A percentile compares a stretch with the other conserved stretches of the same genome.
These are phyloP conservation scores for Aurantiochytrium sp. DNA, from an alignment of 108 stramenopile genomes.

Conservation along the genomic window DNA sequence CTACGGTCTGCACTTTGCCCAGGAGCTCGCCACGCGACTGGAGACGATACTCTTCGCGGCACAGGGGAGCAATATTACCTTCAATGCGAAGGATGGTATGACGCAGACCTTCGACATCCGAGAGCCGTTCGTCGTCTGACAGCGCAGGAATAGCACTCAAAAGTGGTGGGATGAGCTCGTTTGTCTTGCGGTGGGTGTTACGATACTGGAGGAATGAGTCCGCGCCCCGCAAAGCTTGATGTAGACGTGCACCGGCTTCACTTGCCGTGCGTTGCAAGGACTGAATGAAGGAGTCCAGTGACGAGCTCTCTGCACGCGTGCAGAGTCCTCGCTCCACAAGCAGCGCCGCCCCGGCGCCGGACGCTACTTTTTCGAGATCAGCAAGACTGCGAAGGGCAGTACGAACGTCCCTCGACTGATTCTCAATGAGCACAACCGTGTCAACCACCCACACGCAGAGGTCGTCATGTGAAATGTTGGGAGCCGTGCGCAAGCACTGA, in stretches of 20 bases:
- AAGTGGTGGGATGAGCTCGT: background rate
- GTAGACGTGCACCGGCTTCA: background rate
- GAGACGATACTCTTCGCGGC: background rate
- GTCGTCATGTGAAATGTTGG: background rate
- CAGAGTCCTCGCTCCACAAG: background rate
- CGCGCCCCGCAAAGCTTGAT: background rate
- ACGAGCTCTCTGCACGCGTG: background rate
- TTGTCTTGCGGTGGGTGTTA: background rate
- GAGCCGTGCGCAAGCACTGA: background rate
- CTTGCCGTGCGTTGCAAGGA: background rate
- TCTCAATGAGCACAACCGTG: background rate
- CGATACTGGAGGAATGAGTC: background rate
- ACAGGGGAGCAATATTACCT: background rate
- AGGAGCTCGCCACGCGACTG: background rate
- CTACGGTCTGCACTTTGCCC: background rate
- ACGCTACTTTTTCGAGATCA: background rate
- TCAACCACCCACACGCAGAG: background rate
- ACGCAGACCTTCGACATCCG: background rate
- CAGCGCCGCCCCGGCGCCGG: background rate
- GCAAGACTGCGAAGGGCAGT: background rate
- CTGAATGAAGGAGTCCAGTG: background rate
- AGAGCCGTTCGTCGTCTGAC: background rate
- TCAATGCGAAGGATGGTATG: background rate
- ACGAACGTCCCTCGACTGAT: background rate
- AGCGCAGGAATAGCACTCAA: background rate